Base-by-base conservation (phyloP, 805 yeast species). In the Saccharomycopsis javanensis region DNA sequence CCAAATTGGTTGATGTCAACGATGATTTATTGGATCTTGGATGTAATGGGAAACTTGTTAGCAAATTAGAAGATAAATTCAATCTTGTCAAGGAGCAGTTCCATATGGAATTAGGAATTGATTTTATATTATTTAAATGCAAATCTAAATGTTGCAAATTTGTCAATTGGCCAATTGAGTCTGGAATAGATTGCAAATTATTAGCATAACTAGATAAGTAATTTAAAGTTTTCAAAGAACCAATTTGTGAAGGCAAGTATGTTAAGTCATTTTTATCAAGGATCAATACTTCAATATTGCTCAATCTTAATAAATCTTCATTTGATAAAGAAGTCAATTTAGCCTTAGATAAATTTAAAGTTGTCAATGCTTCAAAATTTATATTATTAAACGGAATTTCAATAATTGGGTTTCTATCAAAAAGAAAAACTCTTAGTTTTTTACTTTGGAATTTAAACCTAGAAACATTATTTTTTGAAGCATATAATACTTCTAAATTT, bases 81-180 rank as follows among this genome's bases (percentile, higher is more conserved):
- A 5, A 97, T 90, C 72, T 82, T 91, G 66, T 84, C 97, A 77
- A 98, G 97, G 75, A 97, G 91, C 69, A 94, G 91, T 68, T 77
- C 58, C 80, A 63, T 5, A 74, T 65, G 1, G 69, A 67, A 1
- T 64, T 67, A 0, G 95, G 90, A 50, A 87, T 75, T 51, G 70
- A 73, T 2, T 72, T 62, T 54, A 88, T 74, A 50, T 70, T 66
- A 66, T 88, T 88, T 58, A 75, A 72, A 65, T 86, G 86, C 51
- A 88, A 68, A 67, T 87, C 92, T 57, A 88, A 69, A 61, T 82
- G 84, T 56, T 79, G 72, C 55, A 86, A 69, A 50, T 72, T 69
- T 13, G 73, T 63, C 58, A 85, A 64, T 7, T 70, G 65, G 2
- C 88, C 83, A 34, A 94, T 78, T 11, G 80, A 78, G 1, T 73